These are phyloP conservation scores for Mariannaea elegans DNA, from an alignment of 2,329 filamentous ascomycete species.

Conservation along the genomic window DNA sequence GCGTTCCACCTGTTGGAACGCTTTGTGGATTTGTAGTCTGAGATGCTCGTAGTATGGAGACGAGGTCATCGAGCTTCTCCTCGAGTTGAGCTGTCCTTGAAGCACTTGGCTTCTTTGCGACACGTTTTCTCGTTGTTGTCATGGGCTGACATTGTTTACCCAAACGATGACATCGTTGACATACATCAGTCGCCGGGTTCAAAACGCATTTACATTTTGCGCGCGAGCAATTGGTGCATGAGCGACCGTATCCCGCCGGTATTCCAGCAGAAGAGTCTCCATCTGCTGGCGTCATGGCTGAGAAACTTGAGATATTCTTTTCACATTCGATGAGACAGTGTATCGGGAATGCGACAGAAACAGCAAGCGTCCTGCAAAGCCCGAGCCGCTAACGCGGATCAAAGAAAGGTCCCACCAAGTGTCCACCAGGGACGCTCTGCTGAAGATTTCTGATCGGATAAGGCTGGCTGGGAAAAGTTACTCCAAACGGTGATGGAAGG, in stretches of 20 bases:
- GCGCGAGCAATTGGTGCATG: slow-evolving; percentile 57
- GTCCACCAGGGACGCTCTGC: too few relatives aligned
- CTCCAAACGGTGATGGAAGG: too few relatives aligned
- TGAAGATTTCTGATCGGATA: too few relatives aligned
- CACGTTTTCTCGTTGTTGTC: slow-evolving; percentile 50
- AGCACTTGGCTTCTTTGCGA: slow-evolving; percentile 44
- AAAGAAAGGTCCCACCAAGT: neutral
- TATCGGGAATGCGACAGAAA: neutral
- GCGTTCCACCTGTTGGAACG: slow-evolving; percentile 12
- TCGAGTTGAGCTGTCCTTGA: slow-evolving; percentile 57
- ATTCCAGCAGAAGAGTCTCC: slow-evolving; percentile 32
- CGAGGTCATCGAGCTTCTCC: slow-evolving; percentile 59
- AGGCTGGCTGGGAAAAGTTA: too few relatives aligned
- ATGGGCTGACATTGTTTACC: slow-evolving; percentile 59
- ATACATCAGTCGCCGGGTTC: slow-evolving; percentile 43
- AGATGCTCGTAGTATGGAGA: slow-evolving; percentile 53
- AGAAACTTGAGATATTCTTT: neutral
- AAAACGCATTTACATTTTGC: slow-evolving; percentile 61
- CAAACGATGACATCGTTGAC: slow-evolving; percentile 55
- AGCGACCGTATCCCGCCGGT: slow-evolving; percentile 53
- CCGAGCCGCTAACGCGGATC: slow-evolving; percentile 23
- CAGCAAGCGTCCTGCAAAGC: slow-evolving; percentile 12
- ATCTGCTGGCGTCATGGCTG: slow-evolving; percentile 36
- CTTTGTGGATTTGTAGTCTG: slow-evolving; percentile 32
- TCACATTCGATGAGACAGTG: slow-evolving; percentile 1